These are phyloP conservation scores for Noccaea caerulescens DNA, from an alignment of 345 rosid species.

Conservation along the genomic window DNA sequence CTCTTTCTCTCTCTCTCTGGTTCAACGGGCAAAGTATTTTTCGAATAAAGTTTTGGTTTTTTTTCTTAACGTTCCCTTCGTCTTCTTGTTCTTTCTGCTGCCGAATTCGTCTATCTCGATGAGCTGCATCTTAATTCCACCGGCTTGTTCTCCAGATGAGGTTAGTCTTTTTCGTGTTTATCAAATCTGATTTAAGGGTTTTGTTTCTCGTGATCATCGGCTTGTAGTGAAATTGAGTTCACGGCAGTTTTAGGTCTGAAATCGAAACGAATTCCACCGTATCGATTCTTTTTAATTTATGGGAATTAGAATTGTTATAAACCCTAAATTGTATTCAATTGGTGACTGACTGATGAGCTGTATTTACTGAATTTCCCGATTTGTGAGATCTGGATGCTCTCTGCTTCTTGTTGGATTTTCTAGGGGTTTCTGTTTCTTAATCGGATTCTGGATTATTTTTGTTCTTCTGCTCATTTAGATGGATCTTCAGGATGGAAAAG, in stretches of 20 bases:
- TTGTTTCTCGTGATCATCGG: constrained; percentile 43
- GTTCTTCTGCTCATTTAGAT: constrained; percentile 16
- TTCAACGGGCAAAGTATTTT: constrained; percentile 88
- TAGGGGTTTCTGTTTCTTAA: constrained; percentile 10
- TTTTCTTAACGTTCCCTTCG: constrained; percentile 39
- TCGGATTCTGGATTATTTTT: constrained; percentile 48
- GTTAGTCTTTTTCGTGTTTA: constrained; percentile 37
- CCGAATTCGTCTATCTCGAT: constrained; percentile 44
- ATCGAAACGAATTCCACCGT: constrained; percentile 16
- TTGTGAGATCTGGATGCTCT: constrained; percentile 60
- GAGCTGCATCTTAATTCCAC: constrained; percentile 63
- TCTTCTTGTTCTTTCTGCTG: constrained; percentile 29
- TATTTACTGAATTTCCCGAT: constrained; percentile 45
- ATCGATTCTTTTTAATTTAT: neutral
- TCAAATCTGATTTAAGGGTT: constrained; percentile 35
- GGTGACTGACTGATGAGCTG: neutral
- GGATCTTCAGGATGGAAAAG: constrained; percentile 58
- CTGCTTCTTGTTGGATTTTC: constrained; percentile 34
- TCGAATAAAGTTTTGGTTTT: constrained; percentile 54
- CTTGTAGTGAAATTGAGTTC: constrained; percentile 38
- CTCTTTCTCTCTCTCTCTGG: constrained; percentile 50
- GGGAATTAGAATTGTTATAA: constrained; percentile 28
- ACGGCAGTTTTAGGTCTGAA: constrained; percentile 12
- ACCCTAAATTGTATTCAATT: constrained; percentile 32
- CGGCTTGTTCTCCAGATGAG: constrained; percentile 54